A percentile compares a stretch with the other conserved stretches of the same genome.
Conservation (phyloP, 2,329 filamentous ascomycete species). For the Teratosphaeriaceae sp. region DNA sequence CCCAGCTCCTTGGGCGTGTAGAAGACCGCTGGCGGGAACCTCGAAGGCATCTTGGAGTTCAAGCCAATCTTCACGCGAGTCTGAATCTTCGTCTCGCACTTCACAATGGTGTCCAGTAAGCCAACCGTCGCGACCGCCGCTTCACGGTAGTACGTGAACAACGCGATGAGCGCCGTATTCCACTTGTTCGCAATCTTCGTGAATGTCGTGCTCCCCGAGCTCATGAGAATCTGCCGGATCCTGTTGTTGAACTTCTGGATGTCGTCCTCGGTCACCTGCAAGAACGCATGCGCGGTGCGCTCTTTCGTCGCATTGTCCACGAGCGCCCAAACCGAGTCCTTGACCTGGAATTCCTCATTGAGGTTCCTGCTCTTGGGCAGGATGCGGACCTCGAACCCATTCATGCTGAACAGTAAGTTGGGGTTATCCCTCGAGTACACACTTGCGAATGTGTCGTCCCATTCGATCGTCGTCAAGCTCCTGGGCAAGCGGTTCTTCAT, state of each 20-base stretch:
- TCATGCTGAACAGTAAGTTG: conserved; percentile 96
- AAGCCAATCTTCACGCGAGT: conserved; percentile 97
- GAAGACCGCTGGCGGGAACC: conserved; percentile 97
- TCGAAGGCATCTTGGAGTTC: conserved; percentile 98
- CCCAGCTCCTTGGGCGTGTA: conserved; percentile 98
- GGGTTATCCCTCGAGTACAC: conserved; percentile 98
- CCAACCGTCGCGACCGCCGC: conserved; percentile 93
- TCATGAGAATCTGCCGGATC: conserved; percentile 98
- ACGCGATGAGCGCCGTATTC: conserved; percentile 94
- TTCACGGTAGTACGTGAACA: conserved; percentile 98
- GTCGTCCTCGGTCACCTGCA: conserved; percentile 96
- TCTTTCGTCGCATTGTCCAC: conserved; percentile 97
- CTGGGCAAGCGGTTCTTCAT: conserved; percentile 92
- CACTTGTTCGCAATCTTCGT: conserved; percentile 99
- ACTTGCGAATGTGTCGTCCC: conserved; percentile 97
- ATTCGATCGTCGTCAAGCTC: conserved; percentile 94
- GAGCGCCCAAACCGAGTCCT: conserved; percentile 97
- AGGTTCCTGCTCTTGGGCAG: conserved; percentile 90
- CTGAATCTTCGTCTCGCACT: conserved; percentile 99
- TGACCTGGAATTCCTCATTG: conserved; percentile 93
- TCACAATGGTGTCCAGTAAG: conserved; percentile 93
- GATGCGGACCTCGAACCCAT: conserved; percentile 93
- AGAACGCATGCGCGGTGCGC: conserved; percentile 91
- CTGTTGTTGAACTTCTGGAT: conserved; percentile 99
- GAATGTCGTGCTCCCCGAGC: conserved; percentile 97